These are phyloP conservation scores for Astrothelium subdiscretum DNA, from an alignment of 495 filamentous ascomycete species.

Conservation along the genomic window DNA sequence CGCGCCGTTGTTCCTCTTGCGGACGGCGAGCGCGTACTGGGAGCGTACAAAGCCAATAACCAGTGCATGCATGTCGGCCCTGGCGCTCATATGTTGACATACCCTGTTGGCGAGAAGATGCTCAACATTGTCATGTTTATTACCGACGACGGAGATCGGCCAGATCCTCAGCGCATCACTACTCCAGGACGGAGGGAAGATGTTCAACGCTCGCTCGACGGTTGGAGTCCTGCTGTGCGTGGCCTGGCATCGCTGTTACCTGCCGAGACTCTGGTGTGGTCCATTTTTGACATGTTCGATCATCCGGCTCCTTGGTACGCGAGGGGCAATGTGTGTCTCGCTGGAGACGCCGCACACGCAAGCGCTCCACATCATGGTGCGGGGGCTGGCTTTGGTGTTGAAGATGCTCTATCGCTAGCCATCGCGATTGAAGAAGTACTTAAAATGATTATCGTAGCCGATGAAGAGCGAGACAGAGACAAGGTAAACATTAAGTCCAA, in stretches of 20 bases:
- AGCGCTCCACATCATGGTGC: constrained; percentile 59
- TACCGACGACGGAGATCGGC: not conserved
- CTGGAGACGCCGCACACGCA: constrained; percentile 62
- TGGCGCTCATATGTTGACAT: not conserved
- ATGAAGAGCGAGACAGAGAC: no score
- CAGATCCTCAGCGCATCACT: not conserved
- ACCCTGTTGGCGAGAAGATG: not conserved
- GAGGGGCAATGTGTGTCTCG: constrained; percentile 41
- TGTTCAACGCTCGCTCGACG: no score
- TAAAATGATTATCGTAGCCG: no score
- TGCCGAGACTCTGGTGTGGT: constrained; percentile 2
- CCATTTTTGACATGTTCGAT: constrained; percentile 53
- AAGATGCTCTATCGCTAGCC: constrained; percentile 53
- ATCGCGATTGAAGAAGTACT: not conserved
- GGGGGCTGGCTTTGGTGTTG: constrained; percentile 56
- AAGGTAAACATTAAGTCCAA: no score
- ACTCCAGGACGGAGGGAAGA: no score
- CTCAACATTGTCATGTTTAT: constrained; percentile 23
- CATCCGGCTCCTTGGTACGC: constrained; percentile 44
- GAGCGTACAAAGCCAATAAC: constrained; percentile 28
- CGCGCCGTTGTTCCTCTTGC: constrained; percentile 50
- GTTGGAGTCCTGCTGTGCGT: not conserved
- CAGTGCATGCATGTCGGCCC: not conserved
- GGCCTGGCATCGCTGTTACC: not conserved
- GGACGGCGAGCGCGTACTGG: constrained; percentile 39